phyloP scores from a whole-genome alignment of 2,329 filamentous ascomycete genomes.

The Chaetomiaceae sp. region DNA sequence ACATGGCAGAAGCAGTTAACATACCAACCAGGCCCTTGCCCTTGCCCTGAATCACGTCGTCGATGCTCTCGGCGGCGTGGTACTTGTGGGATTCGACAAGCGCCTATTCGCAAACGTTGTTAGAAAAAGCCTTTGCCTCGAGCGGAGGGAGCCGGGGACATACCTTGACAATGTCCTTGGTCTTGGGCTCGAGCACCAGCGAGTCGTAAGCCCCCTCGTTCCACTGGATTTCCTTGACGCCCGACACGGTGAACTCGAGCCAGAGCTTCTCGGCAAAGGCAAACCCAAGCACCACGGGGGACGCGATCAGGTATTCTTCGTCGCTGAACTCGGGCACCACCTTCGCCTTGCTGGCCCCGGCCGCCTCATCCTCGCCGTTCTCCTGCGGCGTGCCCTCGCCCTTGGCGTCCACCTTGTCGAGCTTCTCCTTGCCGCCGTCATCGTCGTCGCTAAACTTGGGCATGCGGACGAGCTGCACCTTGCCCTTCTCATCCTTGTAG shows the following conservation, averaged over 20 bases:
- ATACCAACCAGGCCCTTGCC: constrained; percentile 73
- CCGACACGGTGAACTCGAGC: constrained; percentile 81
- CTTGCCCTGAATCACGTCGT: constrained; percentile 79
- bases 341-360: constrained; percentile 28
- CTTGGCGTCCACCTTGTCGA: constrained; percentile 48
- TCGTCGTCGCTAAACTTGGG: constrained; percentile 35
- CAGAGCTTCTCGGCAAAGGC: constrained; percentile 84
- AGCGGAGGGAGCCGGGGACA: constrained; percentile 11
- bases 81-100: constrained; percentile 82
- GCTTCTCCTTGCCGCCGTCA: constrained; percentile 42
- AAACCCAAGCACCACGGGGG: constrained; percentile 80
- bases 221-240: constrained; percentile 77
- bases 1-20: constrained; percentile 28
- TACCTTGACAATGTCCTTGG: constrained; percentile 62
- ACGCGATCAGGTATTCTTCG: constrained; percentile 79
- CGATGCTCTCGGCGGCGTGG: constrained; percentile 74
- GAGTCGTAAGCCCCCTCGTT: constrained; percentile 79
- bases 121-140: background rate
- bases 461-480: constrained; percentile 32
- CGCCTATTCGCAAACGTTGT: constrained; percentile 42
- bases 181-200: constrained; percentile 63
- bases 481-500: constrained; percentile 42
- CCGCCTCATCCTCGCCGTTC: constrained; percentile 15
- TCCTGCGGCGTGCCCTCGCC: constrained; percentile 17
- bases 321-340: constrained; percentile 60